phyloP scores from a whole-genome alignment of 805 yeast genomes.

The Dipodascopsis uninucleata region DNA sequence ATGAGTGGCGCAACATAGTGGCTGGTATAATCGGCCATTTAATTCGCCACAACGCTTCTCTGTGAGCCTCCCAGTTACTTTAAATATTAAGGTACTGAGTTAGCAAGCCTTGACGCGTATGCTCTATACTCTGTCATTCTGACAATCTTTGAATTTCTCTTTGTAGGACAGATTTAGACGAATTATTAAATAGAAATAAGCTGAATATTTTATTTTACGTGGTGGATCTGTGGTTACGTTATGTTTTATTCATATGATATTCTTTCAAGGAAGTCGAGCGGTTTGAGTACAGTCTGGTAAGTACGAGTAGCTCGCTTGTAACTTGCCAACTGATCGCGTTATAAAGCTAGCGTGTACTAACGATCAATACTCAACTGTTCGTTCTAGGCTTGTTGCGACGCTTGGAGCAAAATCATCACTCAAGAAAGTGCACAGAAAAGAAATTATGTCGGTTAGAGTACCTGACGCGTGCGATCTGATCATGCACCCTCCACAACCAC shows the following conservation, averaged over 20 bases:
- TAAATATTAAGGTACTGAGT: no score
- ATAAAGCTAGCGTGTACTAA: neutral
- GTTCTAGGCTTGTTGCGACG: conserved; percentile 30
- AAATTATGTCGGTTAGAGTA: conserved; percentile 28
- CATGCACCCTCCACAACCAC: conserved; percentile 29
- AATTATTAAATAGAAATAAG: no score
- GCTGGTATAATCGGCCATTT: no score
- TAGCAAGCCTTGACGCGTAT: no score
- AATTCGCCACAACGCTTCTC: no score
- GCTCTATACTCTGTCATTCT: no score
- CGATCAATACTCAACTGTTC: neutral
- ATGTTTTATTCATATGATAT: conserved; percentile 29
- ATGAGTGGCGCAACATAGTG: no score
- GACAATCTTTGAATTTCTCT: no score
- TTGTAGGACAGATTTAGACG: no score
- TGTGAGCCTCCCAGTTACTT: no score
- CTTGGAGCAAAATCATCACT: conserved; percentile 29
- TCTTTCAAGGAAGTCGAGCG: conserved; percentile 12
- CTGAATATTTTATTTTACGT: no score
- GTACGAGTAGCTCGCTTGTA: conserved; percentile 1
- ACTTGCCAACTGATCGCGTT: neutral
- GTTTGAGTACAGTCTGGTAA: conserved; percentile 28
- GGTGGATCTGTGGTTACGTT: no score
- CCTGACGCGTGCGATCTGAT: conserved; percentile 26
- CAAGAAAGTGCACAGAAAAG: conserved; percentile 27